Evolutionary conservation across 163 green algal genomes (phyloP), one percentile per base, ranked within the genome.

Genomic region (Trebouxia gelatinosa): DNA sequence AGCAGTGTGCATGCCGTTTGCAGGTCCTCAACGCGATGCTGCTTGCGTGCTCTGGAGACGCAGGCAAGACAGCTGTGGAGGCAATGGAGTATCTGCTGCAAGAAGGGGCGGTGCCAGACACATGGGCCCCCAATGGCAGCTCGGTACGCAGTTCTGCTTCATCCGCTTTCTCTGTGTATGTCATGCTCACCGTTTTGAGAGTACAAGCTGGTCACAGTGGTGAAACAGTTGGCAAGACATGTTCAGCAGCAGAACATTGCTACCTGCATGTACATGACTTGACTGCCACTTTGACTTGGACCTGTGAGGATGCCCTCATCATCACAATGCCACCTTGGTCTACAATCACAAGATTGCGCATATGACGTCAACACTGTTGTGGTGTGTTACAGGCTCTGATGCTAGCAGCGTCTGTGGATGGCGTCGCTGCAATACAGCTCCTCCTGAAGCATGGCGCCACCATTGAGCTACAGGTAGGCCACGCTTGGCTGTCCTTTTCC

Each of bases 11-110:
- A 37, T 67, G 35, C 35, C 39, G 74, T 23, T 28, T 70, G 75
- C 78, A 86, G 82, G 90, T 93, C 59, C 80, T 94, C n/a, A 95
- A 95, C 71, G 91, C 91, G 0, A 88, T 95, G 89, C 87, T 95
- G 75, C 86, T 95, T 34, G 91, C 86, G 2, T 94, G 90, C 66
- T 79, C 91, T 6, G 86, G 85, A 0, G 81, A 88, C 48, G 71
- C 66, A 13, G 81, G 50, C 9, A 59, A 23, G 2, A 80, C 65
- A 35, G 81, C 82, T 35, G 76, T 91, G 57, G 40, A 64, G 5
- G 83, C 87, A 21, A 94, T 94, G 84, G 67, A 77, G 0, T 57
- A 58, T 40, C 84, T 94, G 85, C 81, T 93, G 72, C 31, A 61
- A 16, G 81, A 81, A 21, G 91, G 91, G 13, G 91, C 91, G 1